Conservation (phyloP, 75 land plant genomes). For the Picea glauca region DNA sequence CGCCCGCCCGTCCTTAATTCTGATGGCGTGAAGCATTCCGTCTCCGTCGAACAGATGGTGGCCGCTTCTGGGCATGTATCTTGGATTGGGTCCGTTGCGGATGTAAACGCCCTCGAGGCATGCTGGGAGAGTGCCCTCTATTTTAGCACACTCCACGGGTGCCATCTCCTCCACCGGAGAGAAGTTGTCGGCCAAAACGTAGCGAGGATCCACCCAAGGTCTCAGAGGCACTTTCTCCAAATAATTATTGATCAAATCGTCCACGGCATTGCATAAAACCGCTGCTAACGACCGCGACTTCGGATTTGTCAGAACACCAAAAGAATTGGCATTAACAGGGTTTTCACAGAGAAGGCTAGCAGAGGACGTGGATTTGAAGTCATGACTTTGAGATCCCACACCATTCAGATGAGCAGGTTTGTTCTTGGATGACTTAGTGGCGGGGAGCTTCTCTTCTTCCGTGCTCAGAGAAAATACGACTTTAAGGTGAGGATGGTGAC, state of each 20-base stretch:
- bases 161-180: conserved; percentile 68
- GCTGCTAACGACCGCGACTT: not conserved
- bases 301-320: no score
- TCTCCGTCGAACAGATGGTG: conserved; percentile 85
- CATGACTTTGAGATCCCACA: no score
- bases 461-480: no score
- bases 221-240: conserved; percentile 24
- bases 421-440: no score
- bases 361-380: no score
- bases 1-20: conserved; percentile 15
- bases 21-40: conserved; percentile 77
- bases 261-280: conserved; percentile 28
- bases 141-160: conserved; percentile 31
- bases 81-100: conserved; percentile 82
- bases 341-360: no score
- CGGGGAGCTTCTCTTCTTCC: no score
- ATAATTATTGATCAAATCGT: conserved; percentile 47
- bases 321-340: no score
- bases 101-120: conserved; percentile 58
- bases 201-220: conserved; percentile 42
- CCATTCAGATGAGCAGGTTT: no score
- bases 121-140: conserved; percentile 42
- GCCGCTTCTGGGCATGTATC: conserved; percentile 41
- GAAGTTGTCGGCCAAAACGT: conserved; percentile 47
- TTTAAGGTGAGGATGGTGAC: no score